These are phyloP conservation scores for Citropsis articulata DNA, from an alignment of 345 rosid species.

Conservation along the genomic window DNA sequence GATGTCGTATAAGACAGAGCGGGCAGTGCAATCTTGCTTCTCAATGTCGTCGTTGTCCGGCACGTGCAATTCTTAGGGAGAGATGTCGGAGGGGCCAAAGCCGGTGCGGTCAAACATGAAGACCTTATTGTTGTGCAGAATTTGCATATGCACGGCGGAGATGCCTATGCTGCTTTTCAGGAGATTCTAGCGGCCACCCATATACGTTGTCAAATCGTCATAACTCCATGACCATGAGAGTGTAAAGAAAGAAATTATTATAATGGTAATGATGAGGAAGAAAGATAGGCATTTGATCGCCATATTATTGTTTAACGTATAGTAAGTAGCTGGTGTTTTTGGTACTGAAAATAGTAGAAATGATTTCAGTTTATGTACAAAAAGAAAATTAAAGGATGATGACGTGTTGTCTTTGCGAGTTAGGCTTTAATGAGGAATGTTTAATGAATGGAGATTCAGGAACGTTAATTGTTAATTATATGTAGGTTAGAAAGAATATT, in stretches of 20 bases:
- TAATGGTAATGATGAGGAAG: background rate
- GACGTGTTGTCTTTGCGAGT: background rate
- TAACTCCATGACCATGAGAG: background rate
- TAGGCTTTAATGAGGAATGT: background rate
- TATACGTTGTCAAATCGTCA: background rate
- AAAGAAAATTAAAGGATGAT: background rate
- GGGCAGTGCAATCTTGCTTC: constrained; percentile 65
- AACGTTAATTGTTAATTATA: background rate
- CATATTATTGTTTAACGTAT: background rate
- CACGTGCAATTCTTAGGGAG: constrained; percentile 47
- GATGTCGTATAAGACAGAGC: constrained; percentile 60
- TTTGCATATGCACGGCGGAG: constrained; percentile 88
- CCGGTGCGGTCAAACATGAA: constrained; percentile 77
- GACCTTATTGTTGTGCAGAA: constrained; percentile 52
- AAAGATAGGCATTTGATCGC: background rate
- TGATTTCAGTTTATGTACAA: background rate
- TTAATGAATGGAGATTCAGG: background rate
- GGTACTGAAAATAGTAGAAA: background rate
- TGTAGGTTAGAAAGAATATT: background rate
- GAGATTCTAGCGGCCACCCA: constrained; percentile 43
- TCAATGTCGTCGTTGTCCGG: constrained; percentile 31
- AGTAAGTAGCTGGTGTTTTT: background rate
- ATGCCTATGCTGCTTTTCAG: constrained; percentile 56
- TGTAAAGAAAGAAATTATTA: background rate
- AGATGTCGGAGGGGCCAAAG: constrained; percentile 60